Base-by-base conservation (phyloP, 352 stramenopile species). In the Globisporangium alternatum region DNA sequence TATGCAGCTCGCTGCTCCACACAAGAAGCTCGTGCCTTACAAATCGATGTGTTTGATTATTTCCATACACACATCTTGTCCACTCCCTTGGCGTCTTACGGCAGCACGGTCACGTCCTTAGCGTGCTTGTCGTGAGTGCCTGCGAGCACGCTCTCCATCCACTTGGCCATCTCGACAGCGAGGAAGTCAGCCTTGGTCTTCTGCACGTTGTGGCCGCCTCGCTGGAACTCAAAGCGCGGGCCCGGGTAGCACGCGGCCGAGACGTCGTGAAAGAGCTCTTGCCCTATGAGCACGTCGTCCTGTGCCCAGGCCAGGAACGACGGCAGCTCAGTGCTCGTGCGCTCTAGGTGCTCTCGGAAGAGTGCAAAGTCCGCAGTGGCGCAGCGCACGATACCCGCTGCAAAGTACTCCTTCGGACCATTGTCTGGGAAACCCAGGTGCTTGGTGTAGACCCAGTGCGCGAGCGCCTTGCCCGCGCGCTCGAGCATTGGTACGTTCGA, bases 171-270 rank as follows among this genome's bases (percentile, higher is more conserved):
- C 58, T 84, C 69, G 5, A 68, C 21, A 0, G 80, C 80, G 1
- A 93, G 48, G n/a, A 79, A 56, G 13, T 44, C 61, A 0, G 80
- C 84, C 49, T 86, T 77, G n/a, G 80, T 89, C 70, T 93, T 91
- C 64, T 93, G 84, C 19, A 93, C 69, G 61, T 91, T 93, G 77
- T 91, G 84, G 3, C 82, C 82, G 1, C 81, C 84, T 1, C 66
- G 68, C 12, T 69, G 60, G 54, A 90, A 91, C 25, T 56, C 76
- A 6, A 90, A 43, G 7, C 80, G 82, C 22, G 65, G 71, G 0
- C 70, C 68, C 10, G 75, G 69, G 48, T 74, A 66, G 13, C 76
- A 76, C 7, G 51, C 41, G 1, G 56, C 57, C n/a, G 73, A 76
- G 31, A 90, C 68, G 10, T 77, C 69, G 15, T 66, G 62, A 22